A percentile compares a stretch with the other conserved stretches of the same genome.
Conservation (phyloP, 106 monocot genomes). For the Cymbidium sinense region DNA sequence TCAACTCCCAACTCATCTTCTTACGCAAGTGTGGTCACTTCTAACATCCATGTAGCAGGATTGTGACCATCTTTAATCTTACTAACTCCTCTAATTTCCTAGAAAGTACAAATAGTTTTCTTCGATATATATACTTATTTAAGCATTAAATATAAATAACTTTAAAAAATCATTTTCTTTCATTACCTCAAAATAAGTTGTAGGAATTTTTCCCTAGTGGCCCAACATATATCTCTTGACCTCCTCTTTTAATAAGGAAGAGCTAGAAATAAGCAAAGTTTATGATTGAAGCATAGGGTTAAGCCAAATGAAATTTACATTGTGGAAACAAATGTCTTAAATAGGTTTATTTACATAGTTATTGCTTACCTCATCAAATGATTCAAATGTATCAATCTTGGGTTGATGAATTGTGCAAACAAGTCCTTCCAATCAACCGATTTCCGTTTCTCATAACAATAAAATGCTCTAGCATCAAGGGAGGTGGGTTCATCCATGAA, state of each 20-base stretch:
- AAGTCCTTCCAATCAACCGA: slow-evolving; percentile 20
- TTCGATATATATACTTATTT: not conserved
- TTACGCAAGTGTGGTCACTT: slow-evolving; percentile 11
- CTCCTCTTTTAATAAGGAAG: slow-evolving; percentile 16
- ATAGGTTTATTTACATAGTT: not conserved
- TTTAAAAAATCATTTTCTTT: not conserved
- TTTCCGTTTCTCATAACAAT: slow-evolving; percentile 35
- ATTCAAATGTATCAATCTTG: slow-evolving; percentile 34
- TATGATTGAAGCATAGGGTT: not conserved
- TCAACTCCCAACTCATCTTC: slow-evolving; percentile 7
- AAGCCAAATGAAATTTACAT: not conserved
- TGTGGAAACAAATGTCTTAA: not conserved
- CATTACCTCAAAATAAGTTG: slow-evolving; percentile 17
- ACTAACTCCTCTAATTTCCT: slow-evolving; percentile 1
- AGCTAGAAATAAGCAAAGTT: slow-evolving; percentile 15
- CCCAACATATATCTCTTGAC: slow-evolving; percentile 25
- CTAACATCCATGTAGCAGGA: slow-evolving; percentile 17
- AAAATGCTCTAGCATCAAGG: slow-evolving; percentile 27
- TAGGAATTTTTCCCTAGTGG: slow-evolving; percentile 15
- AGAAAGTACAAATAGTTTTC: not conserved
- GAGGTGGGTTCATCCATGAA: slow-evolving; percentile 43
- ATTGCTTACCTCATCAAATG: slow-evolving; percentile 24
- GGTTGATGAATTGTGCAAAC: slow-evolving; percentile 41
- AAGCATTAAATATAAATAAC: not conserved
- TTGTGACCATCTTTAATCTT: slow-evolving; percentile 12